Evolutionary conservation across 345 rosid genomes (phyloP), one percentile per base, ranked within the genome.

Genomic region (Moricandia arvensis): DNA sequence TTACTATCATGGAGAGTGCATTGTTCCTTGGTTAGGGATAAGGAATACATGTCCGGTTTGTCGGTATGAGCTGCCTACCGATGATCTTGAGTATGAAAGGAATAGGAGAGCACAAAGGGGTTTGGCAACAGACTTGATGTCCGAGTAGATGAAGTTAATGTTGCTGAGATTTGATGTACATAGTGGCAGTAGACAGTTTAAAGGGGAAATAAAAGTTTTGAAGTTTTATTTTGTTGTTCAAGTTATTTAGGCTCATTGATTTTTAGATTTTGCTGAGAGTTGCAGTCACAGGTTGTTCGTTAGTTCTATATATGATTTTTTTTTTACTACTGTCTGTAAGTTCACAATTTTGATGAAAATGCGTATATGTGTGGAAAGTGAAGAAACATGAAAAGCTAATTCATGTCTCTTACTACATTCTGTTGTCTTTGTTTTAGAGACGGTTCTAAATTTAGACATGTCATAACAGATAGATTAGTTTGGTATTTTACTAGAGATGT

Each of bases 21-120:
- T 94, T 49, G 16, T 87, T 21, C 93, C 91, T 6, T 94, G 98
- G 98, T 84, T 94, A 33, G 75, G 79, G 53, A 88, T 91, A n/a
- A 86, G 95, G 84, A 94, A 90, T 68, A 89, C 98, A 8, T 94
- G 98, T 54, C 98, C 97, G 15, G 92, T 94, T 71, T 94, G 97
- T 80, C 86, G 97, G 33, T 81, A 80, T 71, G 97, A 94, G 84
- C 77, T 94, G 77, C 96, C 93, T 66, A 90, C 98, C 1, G 96
- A 90, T 76, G 90, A 90, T 79, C 80, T 79, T 67, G 92, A 88
- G 15, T 86, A 87, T 57, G 98, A 91, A 76, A 82, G 83, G 84
- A 80, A 76, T 72, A 86, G 81, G 83, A 77, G 41, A 54, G 72
- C 41, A 37, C 73, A 85, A 70, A 78, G 73, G 57, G n/a, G n/a